Evolutionary conservation across 2,329 filamentous ascomycete genomes (phyloP).

Genomic region (Xylaria sp.): DNA sequence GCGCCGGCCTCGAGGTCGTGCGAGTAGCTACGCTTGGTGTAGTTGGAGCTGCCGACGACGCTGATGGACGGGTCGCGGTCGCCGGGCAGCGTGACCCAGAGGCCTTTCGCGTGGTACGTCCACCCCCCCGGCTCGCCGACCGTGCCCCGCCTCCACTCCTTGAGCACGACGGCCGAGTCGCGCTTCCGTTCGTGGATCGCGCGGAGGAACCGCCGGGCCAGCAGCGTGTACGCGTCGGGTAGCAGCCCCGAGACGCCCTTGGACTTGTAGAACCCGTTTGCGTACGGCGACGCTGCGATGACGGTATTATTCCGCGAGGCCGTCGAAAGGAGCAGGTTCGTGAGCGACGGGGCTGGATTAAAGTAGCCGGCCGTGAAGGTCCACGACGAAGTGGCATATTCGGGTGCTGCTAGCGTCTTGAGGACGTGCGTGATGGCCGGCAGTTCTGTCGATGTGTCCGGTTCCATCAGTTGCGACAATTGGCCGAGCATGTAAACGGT

Average conservation of each 20-base stretch:
- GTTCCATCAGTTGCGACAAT: conserved; percentile 79
- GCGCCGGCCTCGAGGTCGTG: conserved; percentile 90
- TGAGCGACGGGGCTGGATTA: conserved; percentile 87
- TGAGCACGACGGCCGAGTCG: conserved; percentile 66
- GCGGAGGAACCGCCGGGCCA: conserved; percentile 79
- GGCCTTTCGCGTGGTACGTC: conserved; percentile 97
- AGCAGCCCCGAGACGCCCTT: conserved; percentile 87
- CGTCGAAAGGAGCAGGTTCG: conserved; percentile 75
- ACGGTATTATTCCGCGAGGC: conserved; percentile 74
- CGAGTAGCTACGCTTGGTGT: conserved; percentile 90
- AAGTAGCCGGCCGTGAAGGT: conserved; percentile 98
- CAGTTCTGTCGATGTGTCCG: conserved; percentile 85
- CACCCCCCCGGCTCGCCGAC: conserved; percentile 82
- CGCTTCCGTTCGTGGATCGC: conserved; percentile 50
- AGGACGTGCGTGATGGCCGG: conserved; percentile 79
- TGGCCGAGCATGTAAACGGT: conserved; percentile 85
- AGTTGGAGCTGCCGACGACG: conserved; percentile 90
- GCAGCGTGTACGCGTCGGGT: conserved; percentile 87
- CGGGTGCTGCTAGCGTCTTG: conserved; percentile 63
- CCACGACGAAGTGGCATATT: conserved; percentile 75
- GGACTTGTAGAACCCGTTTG: conserved; percentile 93
- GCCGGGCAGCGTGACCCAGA: conserved; percentile 80
- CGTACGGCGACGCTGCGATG: conserved; percentile 88
- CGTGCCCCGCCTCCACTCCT: conserved; percentile 85
- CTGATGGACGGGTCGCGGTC: conserved; percentile 73